Conservation (phyloP, 139 green algal species). For the Coelastrella sp. region DNA sequence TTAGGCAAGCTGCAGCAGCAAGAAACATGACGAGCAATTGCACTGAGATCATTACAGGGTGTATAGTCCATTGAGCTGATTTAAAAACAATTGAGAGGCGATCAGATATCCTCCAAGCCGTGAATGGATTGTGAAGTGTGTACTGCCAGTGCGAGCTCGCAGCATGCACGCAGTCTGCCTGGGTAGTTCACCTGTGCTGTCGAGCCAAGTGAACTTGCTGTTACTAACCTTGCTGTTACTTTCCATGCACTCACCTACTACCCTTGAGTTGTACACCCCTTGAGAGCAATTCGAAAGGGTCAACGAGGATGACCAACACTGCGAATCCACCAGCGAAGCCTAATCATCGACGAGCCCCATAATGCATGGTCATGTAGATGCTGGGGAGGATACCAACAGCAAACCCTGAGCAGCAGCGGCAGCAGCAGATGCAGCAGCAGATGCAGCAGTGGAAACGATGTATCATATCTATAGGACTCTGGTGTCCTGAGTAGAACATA, state of each 20-base stretch:
- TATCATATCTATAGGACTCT: no score
- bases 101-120: no score
- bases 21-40: not conserved
- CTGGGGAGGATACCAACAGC: slow-evolving; percentile 8
- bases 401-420: slow-evolving; percentile 1
- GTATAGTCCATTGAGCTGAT: no score
- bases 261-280: slow-evolving; percentile 5
- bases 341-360: not conserved
- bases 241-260: slow-evolving; percentile 1
- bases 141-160: no score
- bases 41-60: no score
- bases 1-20: not conserved
- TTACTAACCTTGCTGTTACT: not conserved
- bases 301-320: not conserved
- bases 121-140: no score
- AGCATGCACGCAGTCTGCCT: no score
- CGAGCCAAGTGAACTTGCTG: not conserved
- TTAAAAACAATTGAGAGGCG: no score
- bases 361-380: slow-evolving; percentile 22
- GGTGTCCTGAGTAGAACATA: no score
- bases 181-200: no score
- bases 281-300: not conserved
- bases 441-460: no score
- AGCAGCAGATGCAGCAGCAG: no score
- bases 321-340: slow-evolving; percentile 1